phyloP scores from a whole-genome alignment of 129 eudicot species.

The Artemisia tridentata region DNA sequence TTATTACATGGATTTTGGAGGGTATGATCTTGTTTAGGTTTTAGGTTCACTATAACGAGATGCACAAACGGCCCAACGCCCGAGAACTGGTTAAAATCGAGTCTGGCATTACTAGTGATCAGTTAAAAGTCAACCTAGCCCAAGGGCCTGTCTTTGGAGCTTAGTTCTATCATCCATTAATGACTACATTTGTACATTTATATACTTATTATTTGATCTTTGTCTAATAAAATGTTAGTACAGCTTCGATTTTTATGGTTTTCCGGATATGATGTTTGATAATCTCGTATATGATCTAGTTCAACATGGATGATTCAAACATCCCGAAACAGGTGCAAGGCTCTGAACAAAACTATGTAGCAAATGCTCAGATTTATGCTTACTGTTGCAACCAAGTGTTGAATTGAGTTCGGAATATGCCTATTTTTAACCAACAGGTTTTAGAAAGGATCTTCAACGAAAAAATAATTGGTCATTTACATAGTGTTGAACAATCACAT shows the following conservation, averaged over 20 bases:
- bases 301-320: too few species aligned
- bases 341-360: too few species aligned
- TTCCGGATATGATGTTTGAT: too few species aligned
- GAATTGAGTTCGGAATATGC: too few species aligned
- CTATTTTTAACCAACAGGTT: too few species aligned
- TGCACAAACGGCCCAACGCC: neutral
- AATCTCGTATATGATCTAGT: too few species aligned
- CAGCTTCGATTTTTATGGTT: neutral
- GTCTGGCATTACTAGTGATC: neutral
- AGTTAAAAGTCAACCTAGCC: slow-evolving; percentile 4
- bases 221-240: neutral
- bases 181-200: neutral
- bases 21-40: neutral
- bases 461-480: too few species aligned
- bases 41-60: neutral
- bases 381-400: too few species aligned
- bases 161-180: neutral
- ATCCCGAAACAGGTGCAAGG: too few species aligned
- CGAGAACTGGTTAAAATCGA: neutral
- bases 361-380: too few species aligned
- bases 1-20: slow-evolving; percentile 6
- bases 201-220: neutral
- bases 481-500: too few species aligned
- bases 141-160: neutral
- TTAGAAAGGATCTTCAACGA: too few species aligned